Evolutionary conservation across 805 yeast genomes (phyloP).

Genomic region (Cephaloascus albidus): DNA sequence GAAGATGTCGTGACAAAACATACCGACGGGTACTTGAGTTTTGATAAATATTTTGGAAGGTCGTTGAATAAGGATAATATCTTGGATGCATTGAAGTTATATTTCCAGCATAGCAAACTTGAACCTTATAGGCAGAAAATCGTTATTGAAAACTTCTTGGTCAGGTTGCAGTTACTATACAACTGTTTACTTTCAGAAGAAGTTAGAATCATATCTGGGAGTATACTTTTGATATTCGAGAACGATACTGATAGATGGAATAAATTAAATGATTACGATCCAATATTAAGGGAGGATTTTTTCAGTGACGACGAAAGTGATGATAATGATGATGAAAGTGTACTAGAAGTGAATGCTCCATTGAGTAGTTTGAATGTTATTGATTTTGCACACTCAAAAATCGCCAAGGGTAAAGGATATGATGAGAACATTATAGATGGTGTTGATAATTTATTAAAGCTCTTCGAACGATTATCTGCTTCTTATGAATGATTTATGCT

Average conservation of each 20-base stretch:
- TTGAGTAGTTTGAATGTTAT: conserved; percentile 60
- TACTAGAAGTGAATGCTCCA: conserved; percentile 9
- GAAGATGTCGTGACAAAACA: conserved; percentile 8
- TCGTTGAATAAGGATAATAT: conserved; percentile 34
- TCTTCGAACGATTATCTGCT: too few species aligned
- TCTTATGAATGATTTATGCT: too few species aligned
- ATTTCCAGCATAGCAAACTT: conserved; percentile 29
- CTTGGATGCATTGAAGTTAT: conserved; percentile 32
- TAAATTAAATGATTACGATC: conserved; percentile 27
- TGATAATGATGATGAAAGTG: conserved; percentile 14
- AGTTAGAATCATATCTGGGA: conserved; percentile 59
- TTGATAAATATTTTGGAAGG: conserved; percentile 70
- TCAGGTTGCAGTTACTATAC: conserved; percentile 57
- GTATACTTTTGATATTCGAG: conserved; percentile 68
- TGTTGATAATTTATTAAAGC: conserved; percentile 45
- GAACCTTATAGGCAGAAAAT: conserved; percentile 18
- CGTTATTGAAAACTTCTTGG: conserved; percentile 35
- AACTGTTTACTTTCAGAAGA: conserved; percentile 57
- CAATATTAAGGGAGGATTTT: conserved; percentile 12
- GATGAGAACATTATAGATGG: conserved; percentile 72
- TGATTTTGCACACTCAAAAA: conserved; percentile 84
- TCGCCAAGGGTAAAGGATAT: conserved; percentile 51
- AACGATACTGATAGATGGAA: conserved; percentile 52
- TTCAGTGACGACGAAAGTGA: conserved; percentile 19
- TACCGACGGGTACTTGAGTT: conserved; percentile 34